These are phyloP conservation scores for Escallonia herrerae DNA, from an alignment of 129 eudicot genomes.

Conservation along the genomic window DNA sequence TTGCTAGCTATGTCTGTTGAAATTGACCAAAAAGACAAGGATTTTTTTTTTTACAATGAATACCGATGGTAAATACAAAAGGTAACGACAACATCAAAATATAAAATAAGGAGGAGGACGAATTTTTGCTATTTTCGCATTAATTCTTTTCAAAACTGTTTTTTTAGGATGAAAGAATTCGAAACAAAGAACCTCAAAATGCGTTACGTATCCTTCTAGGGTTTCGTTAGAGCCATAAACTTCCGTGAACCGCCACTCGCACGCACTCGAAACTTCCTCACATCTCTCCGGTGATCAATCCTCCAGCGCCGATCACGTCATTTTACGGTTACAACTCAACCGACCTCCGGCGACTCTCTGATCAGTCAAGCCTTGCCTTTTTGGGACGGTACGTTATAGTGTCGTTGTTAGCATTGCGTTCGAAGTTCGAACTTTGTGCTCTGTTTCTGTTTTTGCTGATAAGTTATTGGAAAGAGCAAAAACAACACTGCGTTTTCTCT, in stretches of 20 bases:
- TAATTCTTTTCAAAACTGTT: background rate
- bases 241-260: too few species aligned
- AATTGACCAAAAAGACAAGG: too few species aligned
- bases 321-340: background rate
- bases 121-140: too few species aligned
- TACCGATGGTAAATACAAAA: too few species aligned
- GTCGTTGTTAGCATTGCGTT: background rate
- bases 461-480: background rate
- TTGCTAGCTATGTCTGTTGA: too few species aligned
- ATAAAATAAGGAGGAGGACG: too few species aligned
- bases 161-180: background rate
- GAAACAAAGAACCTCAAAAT: background rate
- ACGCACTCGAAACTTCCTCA: too few species aligned
- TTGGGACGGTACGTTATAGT: background rate
- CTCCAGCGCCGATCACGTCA: background rate
- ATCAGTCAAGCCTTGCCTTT: background rate
- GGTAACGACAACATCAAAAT: too few species aligned
- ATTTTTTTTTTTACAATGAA: too few species aligned
- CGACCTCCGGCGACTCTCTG: background rate
- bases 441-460: background rate
- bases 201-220: background rate
- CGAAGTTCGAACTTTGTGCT: background rate
- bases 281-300: background rate
- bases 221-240: background rate
- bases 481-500: too few species aligned